Conservation (phyloP, 805 yeast species). For the Wickerhamomyces kurtzmanii region DNA sequence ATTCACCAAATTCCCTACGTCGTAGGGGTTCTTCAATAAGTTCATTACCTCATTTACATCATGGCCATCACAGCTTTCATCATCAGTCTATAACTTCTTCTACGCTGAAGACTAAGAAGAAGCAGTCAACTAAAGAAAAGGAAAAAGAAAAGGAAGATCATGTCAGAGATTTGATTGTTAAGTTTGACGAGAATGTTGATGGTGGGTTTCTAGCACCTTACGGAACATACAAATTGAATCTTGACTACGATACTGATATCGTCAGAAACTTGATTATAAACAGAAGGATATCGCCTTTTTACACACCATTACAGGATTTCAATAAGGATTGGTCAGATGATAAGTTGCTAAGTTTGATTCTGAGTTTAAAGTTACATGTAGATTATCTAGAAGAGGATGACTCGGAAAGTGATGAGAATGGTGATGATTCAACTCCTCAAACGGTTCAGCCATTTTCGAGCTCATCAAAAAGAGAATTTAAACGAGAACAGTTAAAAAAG, state of each 20-base stretch:
- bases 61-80: constrained; percentile 7
- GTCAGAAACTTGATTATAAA: constrained; percentile 65
- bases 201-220: constrained; percentile 92
- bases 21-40: constrained; percentile 9
- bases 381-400: constrained; percentile 30
- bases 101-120: constrained; percentile 16
- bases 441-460: too few relatives aligned
- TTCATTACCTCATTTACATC: constrained; percentile 6
- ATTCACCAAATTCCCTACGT: constrained; percentile 13
- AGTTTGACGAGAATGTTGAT: constrained; percentile 66
- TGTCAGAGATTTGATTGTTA: constrained; percentile 46
- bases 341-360: constrained; percentile 46
- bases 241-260: constrained; percentile 63
- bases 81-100: constrained; percentile 15
- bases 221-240: constrained; percentile 69
- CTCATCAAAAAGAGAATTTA: constrained; percentile 31
- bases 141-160: constrained; percentile 43
- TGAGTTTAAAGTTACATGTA: constrained; percentile 47
- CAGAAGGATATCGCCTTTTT: constrained; percentile 81
- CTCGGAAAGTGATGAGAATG: constrained; percentile 54
- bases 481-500: constrained; percentile 25
- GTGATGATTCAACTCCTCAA: constrained; percentile 41
- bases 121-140: constrained; percentile 41
- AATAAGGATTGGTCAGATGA: constrained; percentile 63
- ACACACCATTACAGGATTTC: constrained; percentile 77